These are phyloP conservation scores for Daedalea quercina DNA, from an alignment of 768 basidiomycete species.

Conservation along the genomic window DNA sequence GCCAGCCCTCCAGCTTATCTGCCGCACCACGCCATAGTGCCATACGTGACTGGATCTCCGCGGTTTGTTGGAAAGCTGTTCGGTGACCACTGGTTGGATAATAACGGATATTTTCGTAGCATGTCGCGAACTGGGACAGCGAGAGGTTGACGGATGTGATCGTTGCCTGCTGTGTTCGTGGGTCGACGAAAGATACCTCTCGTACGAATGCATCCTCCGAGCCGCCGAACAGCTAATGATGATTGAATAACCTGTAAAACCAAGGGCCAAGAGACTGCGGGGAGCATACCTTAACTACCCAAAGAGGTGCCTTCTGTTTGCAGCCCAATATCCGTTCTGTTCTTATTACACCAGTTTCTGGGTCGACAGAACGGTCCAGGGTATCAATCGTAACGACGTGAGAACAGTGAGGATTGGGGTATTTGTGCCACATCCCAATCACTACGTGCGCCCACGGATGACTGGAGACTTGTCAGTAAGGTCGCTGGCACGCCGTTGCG, in stretches of 20 bases:
- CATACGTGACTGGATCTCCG: slow-evolving; percentile 82
- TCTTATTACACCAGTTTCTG: slow-evolving; percentile 80
- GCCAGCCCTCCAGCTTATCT: slow-evolving; percentile 78
- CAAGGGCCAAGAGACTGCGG: no score
- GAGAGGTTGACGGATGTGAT: slow-evolving; percentile 92
- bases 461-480: slow-evolving; percentile 33
- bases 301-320: slow-evolving; percentile 85
- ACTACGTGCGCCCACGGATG: slow-evolving; percentile 90
- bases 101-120: slow-evolving; percentile 87
- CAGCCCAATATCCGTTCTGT: slow-evolving; percentile 88
- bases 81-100: slow-evolving; percentile 49
- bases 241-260: not conserved
- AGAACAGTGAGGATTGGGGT: slow-evolving; percentile 88
- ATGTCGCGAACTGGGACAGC: slow-evolving; percentile 90
- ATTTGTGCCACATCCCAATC: slow-evolving; percentile 93
- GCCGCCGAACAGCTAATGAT: slow-evolving; percentile 72
- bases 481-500: slow-evolving; percentile 6
- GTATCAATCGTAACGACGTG: slow-evolving; percentile 88
- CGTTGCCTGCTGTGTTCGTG: slow-evolving; percentile 68
- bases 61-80: slow-evolving; percentile 86
- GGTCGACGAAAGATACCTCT: slow-evolving; percentile 92
- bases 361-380: slow-evolving; percentile 76
- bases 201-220: slow-evolving; percentile 93
- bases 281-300: slow-evolving; percentile 93
- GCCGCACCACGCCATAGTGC: slow-evolving; percentile 76